Evolutionary conservation across 2,329 filamentous ascomycete genomes (phyloP), one percentile per base, ranked within the genome.

Genomic region (Gaeumannomyces sp.): DNA sequence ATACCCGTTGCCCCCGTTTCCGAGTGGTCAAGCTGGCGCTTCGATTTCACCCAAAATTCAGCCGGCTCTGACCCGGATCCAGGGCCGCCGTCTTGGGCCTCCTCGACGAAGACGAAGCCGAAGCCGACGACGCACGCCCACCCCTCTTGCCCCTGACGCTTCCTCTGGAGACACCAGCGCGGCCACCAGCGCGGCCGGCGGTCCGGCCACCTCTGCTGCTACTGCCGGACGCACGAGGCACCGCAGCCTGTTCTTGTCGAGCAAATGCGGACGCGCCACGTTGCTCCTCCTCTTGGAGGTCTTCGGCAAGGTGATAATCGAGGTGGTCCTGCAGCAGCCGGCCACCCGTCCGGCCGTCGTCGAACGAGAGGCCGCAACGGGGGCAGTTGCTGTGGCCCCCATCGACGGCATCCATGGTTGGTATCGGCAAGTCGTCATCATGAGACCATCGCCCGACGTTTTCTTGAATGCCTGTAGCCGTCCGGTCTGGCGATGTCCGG

Each of bases 261-360:
- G 73, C 80, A 74, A 82, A 80, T 79, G 75, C 71, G 66, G 75
- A 71, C 66, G 69, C 79, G 76, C 77, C 80, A 81, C 82, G 81
- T 77, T 89, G 83, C 69, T 89, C 82, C 65, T 81, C 76, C 2
- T 87, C 83, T 68, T 93, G 89, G 35, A 99, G 81, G 70, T 94
- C 90, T 77, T 91, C 92, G 60, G 95, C 95, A 77, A 97, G 89
- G 77, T 99, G 95, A 89, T 93, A 98, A 75, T 99, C 95, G 64
- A 89, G 82, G 75, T 99, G 95, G 76, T 91, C 93, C 69, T 88
- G 84, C 60, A 87, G 75, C 92, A 96, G 56, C 22, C 16, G 35
- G 13, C 31, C 33, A 50, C 19, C 60, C n/a, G 60, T 38, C 33
- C 56, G n/a, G 16, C 35, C 28, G 27, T 33, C 33, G 25, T 61